Base-by-base conservation (phyloP, 2,329 filamentous ascomycete genomes). In the Botryosphaeria dothidea region DNA sequence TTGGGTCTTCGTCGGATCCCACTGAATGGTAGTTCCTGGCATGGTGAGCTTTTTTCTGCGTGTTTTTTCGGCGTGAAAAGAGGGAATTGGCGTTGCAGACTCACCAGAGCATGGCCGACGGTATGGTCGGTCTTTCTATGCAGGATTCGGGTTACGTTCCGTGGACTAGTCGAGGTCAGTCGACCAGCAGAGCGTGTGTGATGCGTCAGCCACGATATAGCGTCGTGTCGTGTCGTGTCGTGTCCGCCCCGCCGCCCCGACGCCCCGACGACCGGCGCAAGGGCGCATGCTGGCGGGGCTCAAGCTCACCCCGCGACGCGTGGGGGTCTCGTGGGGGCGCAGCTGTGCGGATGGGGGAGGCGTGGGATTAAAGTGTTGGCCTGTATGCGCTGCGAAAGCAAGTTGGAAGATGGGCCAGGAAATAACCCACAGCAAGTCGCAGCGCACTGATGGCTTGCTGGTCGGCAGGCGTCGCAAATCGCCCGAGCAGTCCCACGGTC, bases 321-420 rank as follows among this genome's bases (percentile, higher is more conserved):
- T 69, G 11, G 67, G 66, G 15, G 71, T 4, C 65, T 69, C 62
- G 62, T 46, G 62, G 62, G 29, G 65, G 75, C 73, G 66, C 74
- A 76, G 15, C 72, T 73, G 13, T 72, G 70, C 65, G 69, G 75
- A 17, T 71, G 73, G 15, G 51, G 15, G 36, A 21, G 4, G 66
- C 65, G 31, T 58, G 54, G 54, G 54, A 57, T 46, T 38, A n/a
- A 46, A 60, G 56, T 60, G 17, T 1, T 60, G 21, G 54, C 54
- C 54, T 7, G 21, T 1, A 11, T 9, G 3, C 3, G 23, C 2
- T 3, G 15, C 4, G 1, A 0, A 2, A 1, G 8, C 8, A 15
- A 7, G 54, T 6, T 0, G 15, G 0, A 11, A 4, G 3, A 7
- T 13, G 4, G 54, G 54, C 36, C 36, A 29, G 36, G 36, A 43